A percentile compares a stretch with the other conserved stretches of the same genome.
Conservation (phyloP, 1,284 basidiomycete genomes). For the Phellopilus nigrolimitatus region DNA sequence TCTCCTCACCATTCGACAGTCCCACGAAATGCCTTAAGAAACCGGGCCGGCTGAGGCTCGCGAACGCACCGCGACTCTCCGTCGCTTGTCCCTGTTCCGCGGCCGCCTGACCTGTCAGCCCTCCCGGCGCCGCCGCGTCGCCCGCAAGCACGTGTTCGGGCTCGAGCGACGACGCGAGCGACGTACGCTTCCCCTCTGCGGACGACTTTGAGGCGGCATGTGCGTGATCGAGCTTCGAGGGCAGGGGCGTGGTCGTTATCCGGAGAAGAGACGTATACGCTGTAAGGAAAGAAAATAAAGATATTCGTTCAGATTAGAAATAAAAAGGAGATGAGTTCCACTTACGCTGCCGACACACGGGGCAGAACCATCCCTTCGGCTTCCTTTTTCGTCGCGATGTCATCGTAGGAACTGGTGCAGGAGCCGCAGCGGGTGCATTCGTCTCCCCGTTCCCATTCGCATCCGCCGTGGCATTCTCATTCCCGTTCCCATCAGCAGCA, state of each 20-base stretch:
- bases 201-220: background rate
- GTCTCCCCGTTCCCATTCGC: conserved; percentile 21
- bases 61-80: background rate
- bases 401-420: conserved; percentile 19
- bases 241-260: conserved; percentile 70
- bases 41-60: conserved; percentile 7
- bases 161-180: conserved; percentile 14
- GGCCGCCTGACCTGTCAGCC: background rate
- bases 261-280: conserved; percentile 85
- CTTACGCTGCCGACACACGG: conserved; percentile 85
- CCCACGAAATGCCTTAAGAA: conserved; percentile 5
- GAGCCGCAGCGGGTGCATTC: conserved; percentile 19
- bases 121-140: background rate
- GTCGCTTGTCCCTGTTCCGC: background rate
- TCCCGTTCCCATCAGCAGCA: conserved; percentile 21
- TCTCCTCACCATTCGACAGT: background rate
- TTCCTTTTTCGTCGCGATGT: conserved; percentile 71
- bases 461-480: conserved; percentile 19
- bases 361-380: conserved; percentile 93
- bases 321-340: conserved; percentile 21
- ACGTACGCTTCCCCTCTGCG: conserved; percentile 13
- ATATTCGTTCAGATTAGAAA: background rate
- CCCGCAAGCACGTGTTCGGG: conserved; percentile 5
- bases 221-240: background rate
- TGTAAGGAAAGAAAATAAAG: conserved; percentile 29